A percentile compares a stretch with the other conserved stretches of the same genome.
These are phyloP conservation scores for Platismatia glauca DNA, from an alignment of 495 filamentous ascomycete species.

Conservation along the genomic window DNA sequence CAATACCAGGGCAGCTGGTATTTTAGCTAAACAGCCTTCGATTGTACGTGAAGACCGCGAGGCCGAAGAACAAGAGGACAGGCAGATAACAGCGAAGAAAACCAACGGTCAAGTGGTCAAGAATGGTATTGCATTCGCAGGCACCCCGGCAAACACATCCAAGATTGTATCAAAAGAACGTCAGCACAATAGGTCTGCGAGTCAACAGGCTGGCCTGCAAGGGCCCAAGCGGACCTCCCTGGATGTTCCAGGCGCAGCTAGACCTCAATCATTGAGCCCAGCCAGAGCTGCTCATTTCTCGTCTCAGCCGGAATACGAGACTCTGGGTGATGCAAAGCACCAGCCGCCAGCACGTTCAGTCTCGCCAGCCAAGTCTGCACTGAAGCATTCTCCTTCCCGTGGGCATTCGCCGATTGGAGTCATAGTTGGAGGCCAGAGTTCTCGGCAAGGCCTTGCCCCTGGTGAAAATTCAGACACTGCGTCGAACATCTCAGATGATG, in stretches of 20 bases:
- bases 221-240: slow-evolving; percentile 18
- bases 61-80: slow-evolving; percentile 35
- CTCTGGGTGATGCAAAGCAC: slow-evolving; percentile 47
- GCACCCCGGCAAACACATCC: slow-evolving; percentile 16
- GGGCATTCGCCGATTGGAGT: slow-evolving; percentile 40
- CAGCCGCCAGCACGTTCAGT: slow-evolving; percentile 69
- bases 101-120: slow-evolving; percentile 4
- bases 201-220: slow-evolving; percentile 21
- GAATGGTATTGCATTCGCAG: slow-evolving; percentile 10
- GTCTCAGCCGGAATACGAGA: slow-evolving; percentile 44
- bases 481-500: slow-evolving; percentile 54
- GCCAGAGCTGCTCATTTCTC: slow-evolving; percentile 69
- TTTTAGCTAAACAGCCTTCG: slow-evolving; percentile 48
- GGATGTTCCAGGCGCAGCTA: slow-evolving; percentile 16
- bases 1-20: slow-evolving; percentile 22
- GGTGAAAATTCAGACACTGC: slow-evolving; percentile 55
- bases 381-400: slow-evolving; percentile 58
- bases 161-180: slow-evolving; percentile 15
- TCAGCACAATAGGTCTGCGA: slow-evolving; percentile 23
- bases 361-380: slow-evolving; percentile 77
- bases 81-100: slow-evolving; percentile 17
- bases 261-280: slow-evolving; percentile 49
- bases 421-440: slow-evolving; percentile 13
- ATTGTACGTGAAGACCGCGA: slow-evolving; percentile 54
- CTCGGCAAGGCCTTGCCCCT: slow-evolving; percentile 31